Base-by-base conservation (phyloP, 2,329 filamentous ascomycete genomes). In the Didymella lethalis region DNA sequence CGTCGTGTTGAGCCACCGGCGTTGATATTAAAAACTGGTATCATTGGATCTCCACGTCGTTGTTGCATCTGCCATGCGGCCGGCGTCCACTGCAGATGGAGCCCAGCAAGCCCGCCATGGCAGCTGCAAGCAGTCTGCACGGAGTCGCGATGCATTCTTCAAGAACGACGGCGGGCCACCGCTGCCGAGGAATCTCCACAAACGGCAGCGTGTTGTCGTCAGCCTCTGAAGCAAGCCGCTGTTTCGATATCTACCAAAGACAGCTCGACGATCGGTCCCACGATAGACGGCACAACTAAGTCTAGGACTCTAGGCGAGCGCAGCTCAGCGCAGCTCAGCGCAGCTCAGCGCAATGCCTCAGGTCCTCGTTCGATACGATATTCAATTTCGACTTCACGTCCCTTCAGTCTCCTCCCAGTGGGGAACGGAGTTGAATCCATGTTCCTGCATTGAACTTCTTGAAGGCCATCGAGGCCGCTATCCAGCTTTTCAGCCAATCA, bases 381-480 rank as follows among this genome's bases (percentile, higher is more conserved):
- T 36, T 50, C 46, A 54, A 59, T 59, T 47, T 59, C 50, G 46
- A 43, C 46, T 32, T 43, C 29, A 32, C 10, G 31, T 31, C 46
- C 40, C 48, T 58, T 41, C 28, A 50, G 56, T 54, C 31, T 54
- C 41, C 56, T 54, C 50, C 12, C 34, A 16, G 56, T 54, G 56
- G 56, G 50, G 56, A 47, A 47, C 47, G 45, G 46, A 44, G 32
- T 50, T 23, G 34, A 47, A 50, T 49, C 41, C 40, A 51, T 59
- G 56, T 67, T 65, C 59, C 59, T 65, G 62, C 64, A 61, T 64
- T 32, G 45, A 47, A 51, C 46, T 44, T 38, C 59, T 64, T 32
- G 45, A 47, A 51, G 46, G 46, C 41, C 59, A 54, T 26, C 54
- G 57, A 50, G 54, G 46, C 59, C 45, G 49, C 58, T 29, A 25